Percentiles rank a stretch among this genome's conserved stretches.
phyloP scores from a whole-genome alignment of 768 basidiomycete genomes.

The Leccinum barrowsii region DNA sequence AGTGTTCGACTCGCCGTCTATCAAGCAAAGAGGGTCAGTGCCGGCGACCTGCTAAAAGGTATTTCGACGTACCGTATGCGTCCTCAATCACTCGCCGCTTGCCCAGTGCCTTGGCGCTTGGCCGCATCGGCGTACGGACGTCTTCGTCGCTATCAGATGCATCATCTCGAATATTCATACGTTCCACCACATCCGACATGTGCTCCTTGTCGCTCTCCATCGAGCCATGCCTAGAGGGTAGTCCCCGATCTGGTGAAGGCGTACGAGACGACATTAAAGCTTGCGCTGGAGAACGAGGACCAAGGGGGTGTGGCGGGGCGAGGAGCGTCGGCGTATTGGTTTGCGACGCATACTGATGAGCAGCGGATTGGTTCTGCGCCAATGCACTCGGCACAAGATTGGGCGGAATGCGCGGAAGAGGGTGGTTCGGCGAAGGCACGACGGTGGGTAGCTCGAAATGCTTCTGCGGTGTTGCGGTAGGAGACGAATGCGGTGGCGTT shows the following conservation, averaged over 20 bases:
- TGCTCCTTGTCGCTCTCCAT: conserved; percentile 21
- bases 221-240: conserved; percentile 21
- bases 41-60: neutral
- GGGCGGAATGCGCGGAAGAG: conserved; percentile 38
- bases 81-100: conserved; percentile 67
- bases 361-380: conserved; percentile 10
- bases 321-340: conserved; percentile 36
- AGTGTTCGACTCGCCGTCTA: conserved; percentile 53
- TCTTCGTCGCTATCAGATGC: conserved; percentile 29
- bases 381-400: conserved; percentile 19
- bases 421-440: conserved; percentile 33
- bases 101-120: conserved; percentile 85
- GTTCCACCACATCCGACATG: conserved; percentile 27
- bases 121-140: conserved; percentile 44
- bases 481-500: conserved; percentile 26
- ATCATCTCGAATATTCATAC: conserved; percentile 21
- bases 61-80: conserved; percentile 36
- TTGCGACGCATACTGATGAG: conserved; percentile 26
- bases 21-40: neutral
- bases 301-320: conserved; percentile 69
- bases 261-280: conserved; percentile 51
- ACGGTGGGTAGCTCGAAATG: conserved; percentile 30
- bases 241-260: conserved; percentile 59
- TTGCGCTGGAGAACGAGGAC: conserved; percentile 63
- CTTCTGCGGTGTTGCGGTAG: conserved; percentile 29